Percentiles rank a stretch among this genome's conserved stretches.
phyloP scores from a whole-genome alignment of 768 basidiomycete genomes.

The Leccinum subtestaceum region DNA sequence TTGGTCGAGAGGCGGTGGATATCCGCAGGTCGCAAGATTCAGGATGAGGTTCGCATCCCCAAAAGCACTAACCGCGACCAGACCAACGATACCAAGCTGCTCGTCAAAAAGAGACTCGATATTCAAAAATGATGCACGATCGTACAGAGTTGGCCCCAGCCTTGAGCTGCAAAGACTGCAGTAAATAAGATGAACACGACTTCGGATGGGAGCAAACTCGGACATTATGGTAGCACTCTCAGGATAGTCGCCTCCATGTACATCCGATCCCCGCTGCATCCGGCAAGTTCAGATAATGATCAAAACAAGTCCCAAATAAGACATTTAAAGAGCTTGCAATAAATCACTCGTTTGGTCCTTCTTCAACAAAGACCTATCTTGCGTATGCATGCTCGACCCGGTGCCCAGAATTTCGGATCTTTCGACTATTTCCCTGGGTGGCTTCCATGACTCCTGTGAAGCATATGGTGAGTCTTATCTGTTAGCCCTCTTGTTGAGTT shows the following conservation, averaged over 20 bases:
- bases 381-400: neutral
- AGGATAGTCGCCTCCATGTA: slow-evolving; percentile 76
- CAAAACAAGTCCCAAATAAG: neutral
- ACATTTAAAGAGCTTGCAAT: slow-evolving; percentile 38
- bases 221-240: slow-evolving; percentile 82
- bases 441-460: neutral
- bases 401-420: neutral
- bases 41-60: slow-evolving; percentile 38
- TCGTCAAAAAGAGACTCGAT: neutral
- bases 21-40: neutral
- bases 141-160: slow-evolving; percentile 82
- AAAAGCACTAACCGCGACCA: slow-evolving; percentile 63
- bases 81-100: slow-evolving; percentile 52
- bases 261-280: slow-evolving; percentile 70
- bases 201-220: slow-evolving; percentile 76
- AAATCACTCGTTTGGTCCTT: slow-evolving; percentile 48
- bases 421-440: neutral
- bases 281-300: slow-evolving; percentile 15
- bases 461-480: neutral
- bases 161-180: slow-evolving; percentile 79
- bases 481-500: neutral
- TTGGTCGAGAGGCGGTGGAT: neutral
- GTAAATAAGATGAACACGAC: slow-evolving; percentile 87
- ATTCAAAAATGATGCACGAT: slow-evolving; percentile 1
- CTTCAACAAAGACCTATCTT: neutral